Conservation (phyloP, 176 grass and related monocot genomes). For the Lolium multiflorum region DNA sequence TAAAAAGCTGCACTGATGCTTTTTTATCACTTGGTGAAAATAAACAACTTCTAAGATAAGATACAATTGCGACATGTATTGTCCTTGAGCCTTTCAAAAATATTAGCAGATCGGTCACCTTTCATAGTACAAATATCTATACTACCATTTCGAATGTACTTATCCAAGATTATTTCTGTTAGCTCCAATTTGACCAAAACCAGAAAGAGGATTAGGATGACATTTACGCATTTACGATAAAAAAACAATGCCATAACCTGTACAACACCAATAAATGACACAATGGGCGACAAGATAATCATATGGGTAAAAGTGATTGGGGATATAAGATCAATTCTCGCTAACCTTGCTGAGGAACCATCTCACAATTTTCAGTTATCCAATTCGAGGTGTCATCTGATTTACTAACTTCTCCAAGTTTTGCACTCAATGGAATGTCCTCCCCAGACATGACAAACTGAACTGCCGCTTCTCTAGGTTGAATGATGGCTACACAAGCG, state of each 20-base stretch:
- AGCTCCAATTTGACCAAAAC: constrained; percentile 30
- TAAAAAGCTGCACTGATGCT: neutral
- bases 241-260: constrained; percentile 24
- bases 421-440: constrained; percentile 42
- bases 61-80: constrained; percentile 2
- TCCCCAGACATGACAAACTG: constrained; percentile 72
- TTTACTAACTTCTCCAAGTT: constrained; percentile 57
- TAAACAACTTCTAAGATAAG: constrained; percentile 23
- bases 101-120: constrained; percentile 7
- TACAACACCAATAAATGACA: constrained; percentile 26
- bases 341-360: constrained; percentile 67
- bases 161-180: constrained; percentile 20
- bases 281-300: neutral
- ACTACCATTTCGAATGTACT: constrained; percentile 1
- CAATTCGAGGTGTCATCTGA: constrained; percentile 51
- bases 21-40: constrained; percentile 37
- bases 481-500: constrained; percentile 90
- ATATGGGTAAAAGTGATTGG: constrained; percentile 25
- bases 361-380: constrained; percentile 41
- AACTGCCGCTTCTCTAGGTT: constrained; percentile 77
- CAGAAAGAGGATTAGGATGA: constrained; percentile 23
- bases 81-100: constrained; percentile 20
- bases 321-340: constrained; percentile 30
- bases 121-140: constrained; percentile 15
- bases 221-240: neutral